phyloP scores from a whole-genome alignment of 306 rosid genomes.

The Castanea sativa region DNA sequence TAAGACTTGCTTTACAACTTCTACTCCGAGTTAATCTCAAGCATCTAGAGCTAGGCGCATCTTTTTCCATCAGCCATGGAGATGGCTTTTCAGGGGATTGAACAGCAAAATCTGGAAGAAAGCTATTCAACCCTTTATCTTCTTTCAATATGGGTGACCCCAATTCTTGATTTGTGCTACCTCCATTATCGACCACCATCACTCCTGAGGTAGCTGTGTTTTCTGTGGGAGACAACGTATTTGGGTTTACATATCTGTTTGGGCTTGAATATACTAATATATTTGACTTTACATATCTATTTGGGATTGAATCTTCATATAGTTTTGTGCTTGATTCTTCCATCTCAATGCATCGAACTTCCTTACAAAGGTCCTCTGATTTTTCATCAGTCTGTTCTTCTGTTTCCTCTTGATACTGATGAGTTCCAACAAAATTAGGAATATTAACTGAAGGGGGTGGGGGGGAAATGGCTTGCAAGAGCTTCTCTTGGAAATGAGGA shows the following conservation, averaged over 20 bases:
- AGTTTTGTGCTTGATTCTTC: conserved; percentile 43
- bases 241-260: conserved; percentile 42
- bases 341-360: conserved; percentile 75
- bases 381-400: conserved; percentile 53
- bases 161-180: conserved; percentile 29
- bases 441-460: conserved; percentile 30
- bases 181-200: conserved; percentile 35
- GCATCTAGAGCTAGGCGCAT: conserved; percentile 29
- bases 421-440: conserved; percentile 31
- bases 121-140: conserved; percentile 31
- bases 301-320: conserved; percentile 30
- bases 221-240: conserved; percentile 48
- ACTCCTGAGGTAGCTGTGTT: conserved; percentile 41
- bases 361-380: conserved; percentile 65
- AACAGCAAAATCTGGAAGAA: conserved; percentile 35
- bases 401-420: conserved; percentile 35
- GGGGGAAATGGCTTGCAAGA: conserved; percentile 42
- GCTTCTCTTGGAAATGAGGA: conserved; percentile 57
- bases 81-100: conserved; percentile 45
- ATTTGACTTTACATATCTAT: conserved; percentile 36
- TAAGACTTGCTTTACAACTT: conserved; percentile 73
- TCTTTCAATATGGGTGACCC: conserved; percentile 39
- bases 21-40: conserved; percentile 57
- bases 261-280: conserved; percentile 41
- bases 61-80: conserved; percentile 38